These are phyloP conservation scores for Neurospora sp. DNA, from an alignment of 495 filamentous ascomycete genomes.

Conservation along the genomic window DNA sequence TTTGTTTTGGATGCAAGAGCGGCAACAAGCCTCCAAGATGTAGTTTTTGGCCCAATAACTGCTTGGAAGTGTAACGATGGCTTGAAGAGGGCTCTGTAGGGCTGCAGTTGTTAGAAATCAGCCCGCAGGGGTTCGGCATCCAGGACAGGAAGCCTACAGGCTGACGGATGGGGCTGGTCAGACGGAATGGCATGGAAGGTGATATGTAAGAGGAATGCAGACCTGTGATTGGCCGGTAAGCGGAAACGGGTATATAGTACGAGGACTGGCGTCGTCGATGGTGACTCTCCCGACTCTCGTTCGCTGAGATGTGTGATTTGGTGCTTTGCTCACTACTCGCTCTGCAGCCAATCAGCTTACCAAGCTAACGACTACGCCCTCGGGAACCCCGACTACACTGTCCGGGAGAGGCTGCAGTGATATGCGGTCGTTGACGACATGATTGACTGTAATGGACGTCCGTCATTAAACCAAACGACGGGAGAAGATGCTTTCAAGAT, in stretches of 20 bases:
- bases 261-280: not conserved
- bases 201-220: not conserved
- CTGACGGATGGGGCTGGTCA: not conserved
- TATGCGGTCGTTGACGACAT: not conserved
- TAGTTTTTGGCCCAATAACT: not conserved
- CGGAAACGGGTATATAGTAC: not conserved
- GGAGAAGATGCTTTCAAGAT: not conserved
- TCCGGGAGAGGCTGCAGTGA: not conserved
- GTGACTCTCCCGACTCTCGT: not conserved
- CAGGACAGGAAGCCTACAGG: not conserved
- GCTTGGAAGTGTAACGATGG: not conserved
- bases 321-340: not conserved
- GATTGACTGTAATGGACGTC: not conserved
- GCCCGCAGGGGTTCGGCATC: not conserved
- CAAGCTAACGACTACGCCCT: not conserved
- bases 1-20: not conserved
- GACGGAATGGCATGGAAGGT: not conserved
- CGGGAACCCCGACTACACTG: not conserved
- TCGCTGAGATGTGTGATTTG: not conserved
- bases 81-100: not conserved
- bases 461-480: not conserved
- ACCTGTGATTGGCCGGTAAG: not conserved
- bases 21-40: not conserved
- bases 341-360: not conserved
- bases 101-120: not conserved